A percentile compares a stretch with the other conserved stretches of the same genome.
These are phyloP conservation scores for Rhodotorula glutinis DNA, from an alignment of 1,284 basidiomycete species.

Conservation along the genomic window DNA sequence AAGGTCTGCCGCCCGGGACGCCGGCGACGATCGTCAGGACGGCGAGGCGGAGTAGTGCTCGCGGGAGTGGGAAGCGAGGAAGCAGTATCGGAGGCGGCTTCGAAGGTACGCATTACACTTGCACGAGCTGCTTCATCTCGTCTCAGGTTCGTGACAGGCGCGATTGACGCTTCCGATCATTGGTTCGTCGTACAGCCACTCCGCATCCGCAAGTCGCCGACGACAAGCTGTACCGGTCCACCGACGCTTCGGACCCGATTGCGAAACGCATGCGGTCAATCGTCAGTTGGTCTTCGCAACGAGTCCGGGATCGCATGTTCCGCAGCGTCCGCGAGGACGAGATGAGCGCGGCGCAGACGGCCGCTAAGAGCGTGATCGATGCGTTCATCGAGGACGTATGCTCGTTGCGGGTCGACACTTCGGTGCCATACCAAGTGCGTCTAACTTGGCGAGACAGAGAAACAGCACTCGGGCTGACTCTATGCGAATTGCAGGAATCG, in stretches of 20 bases:
- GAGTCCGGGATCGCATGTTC: conserved; percentile 24
- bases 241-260: conserved; percentile 26
- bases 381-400: conserved; percentile 28
- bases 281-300: conserved; percentile 34
- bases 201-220: conserved; percentile 34
- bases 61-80: conserved; percentile 29
- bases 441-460: background rate
- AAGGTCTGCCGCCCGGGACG: conserved; percentile 16
- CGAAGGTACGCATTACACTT: conserved; percentile 13
- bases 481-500: conserved; percentile 3
- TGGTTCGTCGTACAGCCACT: conserved; percentile 11
- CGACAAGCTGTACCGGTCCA: conserved; percentile 36
- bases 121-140: too few relatives aligned
- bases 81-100: conserved; percentile 36
- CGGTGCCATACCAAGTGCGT: conserved; percentile 26
- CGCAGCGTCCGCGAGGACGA: background rate
- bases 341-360: background rate
- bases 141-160: background rate
- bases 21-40: conserved; percentile 15
- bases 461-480: too few relatives aligned
- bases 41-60: conserved; percentile 24
- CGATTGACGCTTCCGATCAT: background rate
- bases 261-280: conserved; percentile 28
- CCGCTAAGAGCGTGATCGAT: conserved; percentile 24
- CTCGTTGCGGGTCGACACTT: conserved; percentile 23